phyloP scores from a whole-genome alignment of 805 yeast genomes.

The Saturnispora saitoi region DNA sequence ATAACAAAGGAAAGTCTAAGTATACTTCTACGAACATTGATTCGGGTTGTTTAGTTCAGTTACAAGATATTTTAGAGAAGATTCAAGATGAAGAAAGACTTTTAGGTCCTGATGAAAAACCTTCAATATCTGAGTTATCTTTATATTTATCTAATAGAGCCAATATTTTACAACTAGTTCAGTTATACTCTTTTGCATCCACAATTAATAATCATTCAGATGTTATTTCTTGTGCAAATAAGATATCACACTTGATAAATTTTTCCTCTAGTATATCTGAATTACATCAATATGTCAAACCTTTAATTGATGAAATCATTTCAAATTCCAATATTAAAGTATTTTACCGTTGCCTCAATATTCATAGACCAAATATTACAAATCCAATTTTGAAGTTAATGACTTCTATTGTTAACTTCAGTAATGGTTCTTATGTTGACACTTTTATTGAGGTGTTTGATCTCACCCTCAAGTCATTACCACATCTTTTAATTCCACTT shows the following conservation, averaged over 20 bases:
- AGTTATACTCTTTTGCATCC: constrained; percentile 35
- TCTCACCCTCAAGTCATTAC: constrained; percentile 49
- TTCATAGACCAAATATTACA: constrained; percentile 47
- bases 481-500: constrained; percentile 49
- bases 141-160: constrained; percentile 25
- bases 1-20: constrained; percentile 1
- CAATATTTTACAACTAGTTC: constrained; percentile 29
- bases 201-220: constrained; percentile 44
- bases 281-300: constrained; percentile 24
- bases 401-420: constrained; percentile 39
- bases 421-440: constrained; percentile 42
- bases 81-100: constrained; percentile 10
- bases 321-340: constrained; percentile 50
- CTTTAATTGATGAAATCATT: constrained; percentile 42
- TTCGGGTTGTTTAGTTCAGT: constrained; percentile 7
- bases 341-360: constrained; percentile 58
- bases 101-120: neutral
- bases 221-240: constrained; percentile 36
- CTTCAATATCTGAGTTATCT: constrained; percentile 14
- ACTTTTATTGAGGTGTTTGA: constrained; percentile 63
- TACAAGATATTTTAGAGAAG: constrained; percentile 14
- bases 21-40: constrained; percentile 1
- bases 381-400: constrained; percentile 56
- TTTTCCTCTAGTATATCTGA: constrained; percentile 15
- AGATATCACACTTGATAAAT: constrained; percentile 32